Conservation (phyloP, 768 basidiomycete genomes). For the Tylopilus balloui region DNA sequence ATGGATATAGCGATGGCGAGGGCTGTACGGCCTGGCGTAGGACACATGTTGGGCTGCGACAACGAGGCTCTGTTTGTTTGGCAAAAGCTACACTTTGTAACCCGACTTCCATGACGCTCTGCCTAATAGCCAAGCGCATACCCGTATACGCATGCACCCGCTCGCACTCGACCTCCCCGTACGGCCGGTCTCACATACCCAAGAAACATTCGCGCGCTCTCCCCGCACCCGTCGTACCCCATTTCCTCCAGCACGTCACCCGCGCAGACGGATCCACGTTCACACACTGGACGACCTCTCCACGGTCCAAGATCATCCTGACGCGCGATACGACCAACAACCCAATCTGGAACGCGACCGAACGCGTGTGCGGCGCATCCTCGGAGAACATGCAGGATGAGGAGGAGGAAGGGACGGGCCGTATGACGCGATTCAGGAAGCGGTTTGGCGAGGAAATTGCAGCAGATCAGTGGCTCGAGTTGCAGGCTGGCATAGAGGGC, state of each 20-base stretch:
- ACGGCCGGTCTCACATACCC: constrained; percentile 82
- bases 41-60: background rate
- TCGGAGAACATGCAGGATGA: constrained; percentile 50
- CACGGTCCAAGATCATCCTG: constrained; percentile 67
- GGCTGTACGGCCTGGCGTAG: background rate
- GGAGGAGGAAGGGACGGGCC: constrained; percentile 66
- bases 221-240: constrained; percentile 81
- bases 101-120: constrained; percentile 11
- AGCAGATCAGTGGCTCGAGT: constrained; percentile 27
- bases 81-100: constrained; percentile 18
- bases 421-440: constrained; percentile 76
- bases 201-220: constrained; percentile 61
- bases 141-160: constrained; percentile 29
- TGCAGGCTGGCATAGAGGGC: constrained; percentile 26
- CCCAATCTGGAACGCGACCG: constrained; percentile 76
- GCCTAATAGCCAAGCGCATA: constrained; percentile 8
- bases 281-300: constrained; percentile 85
- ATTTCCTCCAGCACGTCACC: constrained; percentile 80
- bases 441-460: constrained; percentile 56
- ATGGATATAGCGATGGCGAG: no score
- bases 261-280: constrained; percentile 88
- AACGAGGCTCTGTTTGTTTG: constrained; percentile 15
- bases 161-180: constrained; percentile 65
- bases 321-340: constrained; percentile 89
- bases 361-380: constrained; percentile 45